Conservation (phyloP, 1,284 basidiomycete genomes). For the Ceratobasidium sp. region DNA sequence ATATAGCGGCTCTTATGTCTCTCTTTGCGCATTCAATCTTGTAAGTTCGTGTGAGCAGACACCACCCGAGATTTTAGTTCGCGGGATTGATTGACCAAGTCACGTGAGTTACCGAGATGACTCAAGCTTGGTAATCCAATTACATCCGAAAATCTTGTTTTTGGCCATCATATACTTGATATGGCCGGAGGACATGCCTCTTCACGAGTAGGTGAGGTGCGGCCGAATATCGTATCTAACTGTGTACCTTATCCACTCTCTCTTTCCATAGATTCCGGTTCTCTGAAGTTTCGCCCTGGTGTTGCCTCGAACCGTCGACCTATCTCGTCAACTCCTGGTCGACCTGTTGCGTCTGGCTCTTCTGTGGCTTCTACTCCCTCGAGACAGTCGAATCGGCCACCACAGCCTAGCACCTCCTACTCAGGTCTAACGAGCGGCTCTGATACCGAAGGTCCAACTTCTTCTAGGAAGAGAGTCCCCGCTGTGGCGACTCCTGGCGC, state of each 20-base stretch:
- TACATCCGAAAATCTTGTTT: too few relatives aligned
- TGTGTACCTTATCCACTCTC: neutral
- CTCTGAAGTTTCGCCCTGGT: slow-evolving; percentile 38
- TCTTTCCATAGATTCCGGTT: slow-evolving; percentile 22
- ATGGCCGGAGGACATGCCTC: slow-evolving; percentile 37
- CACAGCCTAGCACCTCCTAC: neutral
- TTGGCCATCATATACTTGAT: too few relatives aligned
- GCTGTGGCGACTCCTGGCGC: neutral
- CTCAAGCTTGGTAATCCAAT: too few relatives aligned
- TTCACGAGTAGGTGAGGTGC: slow-evolving; percentile 33
- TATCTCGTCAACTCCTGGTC: neutral
- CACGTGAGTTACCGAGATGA: too few relatives aligned
- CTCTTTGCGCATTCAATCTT: too few relatives aligned
- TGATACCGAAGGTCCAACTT: slow-evolving; percentile 20
- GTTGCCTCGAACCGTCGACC: slow-evolving; percentile 17
- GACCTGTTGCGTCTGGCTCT: neutral
- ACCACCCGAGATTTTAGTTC: too few relatives aligned
- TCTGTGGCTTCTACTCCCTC: slow-evolving; percentile 15
- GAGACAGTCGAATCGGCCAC: neutral
- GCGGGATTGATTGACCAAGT: too few relatives aligned
- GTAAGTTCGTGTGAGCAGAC: too few relatives aligned
- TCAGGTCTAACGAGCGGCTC: slow-evolving; percentile 1
- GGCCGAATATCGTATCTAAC: neutral
- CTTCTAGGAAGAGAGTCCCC: neutral
- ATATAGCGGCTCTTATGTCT: too few relatives aligned